Conservation (phyloP, 305 asterid species). For the Euphrasia arctica region DNA sequence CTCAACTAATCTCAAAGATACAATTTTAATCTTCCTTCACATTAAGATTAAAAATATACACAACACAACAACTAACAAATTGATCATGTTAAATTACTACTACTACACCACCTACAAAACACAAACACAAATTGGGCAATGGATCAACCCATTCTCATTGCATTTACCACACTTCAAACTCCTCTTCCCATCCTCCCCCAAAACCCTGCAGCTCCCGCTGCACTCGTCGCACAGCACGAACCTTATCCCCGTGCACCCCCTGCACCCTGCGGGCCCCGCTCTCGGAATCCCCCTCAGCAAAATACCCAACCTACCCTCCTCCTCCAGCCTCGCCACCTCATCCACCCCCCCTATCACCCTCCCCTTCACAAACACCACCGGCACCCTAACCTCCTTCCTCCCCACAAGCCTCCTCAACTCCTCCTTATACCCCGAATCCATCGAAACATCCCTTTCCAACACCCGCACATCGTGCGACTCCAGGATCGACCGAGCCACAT, state of each 20-base stretch:
- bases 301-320: constrained; percentile 66
- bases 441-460: constrained; percentile 69
- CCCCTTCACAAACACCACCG: constrained; percentile 76
- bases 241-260: constrained; percentile 65
- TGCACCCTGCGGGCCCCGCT: constrained; percentile 47
- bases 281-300: constrained; percentile 56
- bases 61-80: no score
- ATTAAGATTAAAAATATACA: not conserved
- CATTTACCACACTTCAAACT: constrained; percentile 66
- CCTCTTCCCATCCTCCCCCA: constrained; percentile 61
- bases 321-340: constrained; percentile 70
- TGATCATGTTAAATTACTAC: not conserved
- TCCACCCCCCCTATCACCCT: constrained; percentile 83
- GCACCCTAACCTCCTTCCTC: constrained; percentile 58
- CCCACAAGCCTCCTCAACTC: constrained; percentile 62
- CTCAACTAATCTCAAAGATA: no score
- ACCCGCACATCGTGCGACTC: constrained; percentile 51
- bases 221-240: constrained; percentile 75
- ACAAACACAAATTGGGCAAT: constrained; percentile 60
- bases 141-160: constrained; percentile 90
- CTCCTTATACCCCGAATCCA: constrained; percentile 80
- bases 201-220: constrained; percentile 69
- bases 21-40: not conserved
- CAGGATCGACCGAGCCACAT: constrained; percentile 49
- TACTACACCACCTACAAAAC: not conserved